phyloP scores from a whole-genome alignment of 805 yeast genomes.

The Kuraishia borneana region DNA sequence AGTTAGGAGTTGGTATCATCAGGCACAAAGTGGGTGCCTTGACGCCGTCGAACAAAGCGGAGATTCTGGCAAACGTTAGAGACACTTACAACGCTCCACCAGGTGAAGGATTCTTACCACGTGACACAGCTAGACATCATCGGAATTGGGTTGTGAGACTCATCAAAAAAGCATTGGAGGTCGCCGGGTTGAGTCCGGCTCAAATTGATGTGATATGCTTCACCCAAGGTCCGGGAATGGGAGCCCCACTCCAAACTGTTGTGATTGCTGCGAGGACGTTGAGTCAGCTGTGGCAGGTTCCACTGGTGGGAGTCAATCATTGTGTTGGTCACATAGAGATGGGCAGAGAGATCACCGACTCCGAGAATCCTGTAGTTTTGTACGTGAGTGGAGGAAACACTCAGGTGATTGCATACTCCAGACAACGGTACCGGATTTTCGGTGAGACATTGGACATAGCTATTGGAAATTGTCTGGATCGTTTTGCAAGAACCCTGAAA shows the following conservation, averaged over 20 bases:
- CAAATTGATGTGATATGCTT: slow-evolving; percentile 79
- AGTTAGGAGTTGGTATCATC: slow-evolving; percentile 88
- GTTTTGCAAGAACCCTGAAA: slow-evolving; percentile 85
- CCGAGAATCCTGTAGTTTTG: slow-evolving; percentile 90
- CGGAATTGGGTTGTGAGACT: slow-evolving; percentile 86
- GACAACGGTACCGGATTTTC: slow-evolving; percentile 89
- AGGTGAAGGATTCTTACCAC: slow-evolving; percentile 94
- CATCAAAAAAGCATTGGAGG: slow-evolving; percentile 52
- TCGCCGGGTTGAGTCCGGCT: slow-evolving; percentile 34
- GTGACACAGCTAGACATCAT: slow-evolving; percentile 96
- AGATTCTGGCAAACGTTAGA: slow-evolving; percentile 78
- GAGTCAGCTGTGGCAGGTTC: slow-evolving; percentile 68
- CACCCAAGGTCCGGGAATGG: slow-evolving; percentile 99
- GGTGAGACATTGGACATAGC: slow-evolving; percentile 99
- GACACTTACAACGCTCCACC: slow-evolving; percentile 96
- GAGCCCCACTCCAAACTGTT: slow-evolving; percentile 92
- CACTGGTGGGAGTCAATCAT: slow-evolving; percentile 91
- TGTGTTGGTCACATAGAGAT: slow-evolving; percentile 98
- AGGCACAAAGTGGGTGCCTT: slow-evolving; percentile 58
- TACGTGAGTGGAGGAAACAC: slow-evolving; percentile 99
- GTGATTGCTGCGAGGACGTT: slow-evolving; percentile 87
- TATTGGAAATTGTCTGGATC: slow-evolving; percentile 90
- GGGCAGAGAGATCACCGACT: slow-evolving; percentile 99
- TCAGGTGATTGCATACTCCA: slow-evolving; percentile 93
- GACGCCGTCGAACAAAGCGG: slow-evolving; percentile 49